Conservation (phyloP, 495 filamentous ascomycete species). For the Pseudotulostoma volvatum region DNA sequence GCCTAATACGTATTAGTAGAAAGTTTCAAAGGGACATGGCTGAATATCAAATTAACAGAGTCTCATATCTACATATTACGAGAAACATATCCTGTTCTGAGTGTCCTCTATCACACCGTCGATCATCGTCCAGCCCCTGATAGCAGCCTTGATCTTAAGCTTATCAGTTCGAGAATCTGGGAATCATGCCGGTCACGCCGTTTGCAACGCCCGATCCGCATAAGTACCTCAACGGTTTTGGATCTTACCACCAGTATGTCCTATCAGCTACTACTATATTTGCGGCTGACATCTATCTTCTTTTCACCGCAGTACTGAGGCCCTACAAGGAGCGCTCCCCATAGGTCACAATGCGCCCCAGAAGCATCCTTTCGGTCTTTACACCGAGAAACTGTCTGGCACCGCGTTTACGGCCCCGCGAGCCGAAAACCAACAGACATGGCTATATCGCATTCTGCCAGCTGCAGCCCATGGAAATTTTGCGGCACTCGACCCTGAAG, state of each 20-base stretch:
- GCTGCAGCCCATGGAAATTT: constrained; percentile 70
- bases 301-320: constrained; percentile 35
- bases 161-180: neutral
- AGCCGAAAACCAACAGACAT: constrained; percentile 76
- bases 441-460: constrained; percentile 87
- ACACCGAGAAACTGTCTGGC: constrained; percentile 85
- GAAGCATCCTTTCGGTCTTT: constrained; percentile 69
- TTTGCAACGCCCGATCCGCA: constrained; percentile 41
- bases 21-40: no score
- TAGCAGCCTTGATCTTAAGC: neutral
- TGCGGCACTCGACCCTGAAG: constrained; percentile 32
- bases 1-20: no score
- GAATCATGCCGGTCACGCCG: constrained; percentile 36
- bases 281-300: constrained; percentile 4
- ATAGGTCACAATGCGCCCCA: constrained; percentile 75
- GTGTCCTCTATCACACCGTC: neutral
- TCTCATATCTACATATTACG: no score
- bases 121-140: neutral
- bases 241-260: constrained; percentile 41
- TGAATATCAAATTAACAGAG: no score
- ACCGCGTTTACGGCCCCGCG: constrained; percentile 87
- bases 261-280: neutral
- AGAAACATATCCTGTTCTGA: neutral
- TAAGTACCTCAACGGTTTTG: constrained; percentile 41
- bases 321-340: constrained; percentile 42